Evolutionary conservation across 2,329 filamentous ascomycete genomes (phyloP).

Genomic region (Arthrobotrys pseudoclavata): DNA sequence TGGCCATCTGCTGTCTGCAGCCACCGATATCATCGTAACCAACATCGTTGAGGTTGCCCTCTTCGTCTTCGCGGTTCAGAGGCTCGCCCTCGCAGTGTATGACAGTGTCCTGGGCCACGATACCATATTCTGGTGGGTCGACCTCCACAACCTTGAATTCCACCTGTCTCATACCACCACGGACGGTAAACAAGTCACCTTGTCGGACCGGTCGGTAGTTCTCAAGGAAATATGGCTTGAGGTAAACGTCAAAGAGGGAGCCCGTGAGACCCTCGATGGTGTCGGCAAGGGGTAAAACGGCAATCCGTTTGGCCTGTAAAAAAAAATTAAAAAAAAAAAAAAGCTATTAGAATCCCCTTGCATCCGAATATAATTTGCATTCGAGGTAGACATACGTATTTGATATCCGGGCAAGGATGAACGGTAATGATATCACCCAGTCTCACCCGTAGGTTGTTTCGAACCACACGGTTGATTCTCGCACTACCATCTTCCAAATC

Average conservation of each 20-base stretch:
- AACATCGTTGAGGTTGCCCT: slow-evolving; percentile 99
- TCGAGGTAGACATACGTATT: slow-evolving; percentile 82
- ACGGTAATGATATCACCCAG: slow-evolving; percentile 96
- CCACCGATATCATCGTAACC: slow-evolving; percentile 99
- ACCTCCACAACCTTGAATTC: slow-evolving; percentile 99
- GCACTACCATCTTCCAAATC: slow-evolving; percentile 97
- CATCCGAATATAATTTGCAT: slow-evolving; percentile 62
- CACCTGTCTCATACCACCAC: slow-evolving; percentile 98
- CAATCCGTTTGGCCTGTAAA: slow-evolving; percentile 92
- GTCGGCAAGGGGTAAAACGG: slow-evolving; percentile 96
- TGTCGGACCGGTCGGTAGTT: slow-evolving; percentile 97
- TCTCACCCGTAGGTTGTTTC: slow-evolving; percentile 98
- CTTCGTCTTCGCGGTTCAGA: slow-evolving; percentile 98
- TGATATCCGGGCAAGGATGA: slow-evolving; percentile 98
- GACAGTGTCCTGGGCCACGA: slow-evolving; percentile 97
- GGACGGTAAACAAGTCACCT: slow-evolving; percentile 96
- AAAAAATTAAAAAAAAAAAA: background rate
- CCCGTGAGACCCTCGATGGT: slow-evolving; percentile 98
- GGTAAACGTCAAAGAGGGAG: slow-evolving; percentile 98
- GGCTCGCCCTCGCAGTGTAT: slow-evolving; percentile 98
- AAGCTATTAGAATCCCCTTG: slow-evolving; percentile 10
- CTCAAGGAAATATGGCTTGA: slow-evolving; percentile 99
- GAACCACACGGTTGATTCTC: slow-evolving; percentile 97
- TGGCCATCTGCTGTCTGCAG: slow-evolving; percentile 99
- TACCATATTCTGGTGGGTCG: slow-evolving; percentile 97